Conservation (phyloP, 352 stramenopile species). For the Pythium aquatile region DNA sequence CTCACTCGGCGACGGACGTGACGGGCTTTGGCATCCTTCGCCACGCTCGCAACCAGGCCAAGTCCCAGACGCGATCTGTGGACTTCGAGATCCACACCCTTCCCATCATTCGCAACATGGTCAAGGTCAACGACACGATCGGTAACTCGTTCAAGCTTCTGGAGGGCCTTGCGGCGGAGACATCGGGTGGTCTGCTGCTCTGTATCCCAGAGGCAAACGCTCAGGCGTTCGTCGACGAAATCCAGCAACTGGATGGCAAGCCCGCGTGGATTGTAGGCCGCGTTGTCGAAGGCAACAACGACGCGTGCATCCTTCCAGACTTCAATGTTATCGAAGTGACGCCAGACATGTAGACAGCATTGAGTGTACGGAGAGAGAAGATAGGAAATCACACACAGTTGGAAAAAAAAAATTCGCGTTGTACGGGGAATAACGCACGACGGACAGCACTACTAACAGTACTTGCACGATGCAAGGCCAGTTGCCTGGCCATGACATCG, state of each 20-base stretch:
- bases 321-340: slow-evolving; percentile 59
- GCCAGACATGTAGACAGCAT: slow-evolving; percentile 30
- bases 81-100: slow-evolving; percentile 93
- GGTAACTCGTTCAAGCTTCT: slow-evolving; percentile 93
- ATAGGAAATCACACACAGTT: no score
- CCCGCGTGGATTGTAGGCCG: slow-evolving; percentile 92
- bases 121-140: slow-evolving; percentile 83
- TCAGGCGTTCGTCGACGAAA: slow-evolving; percentile 83
- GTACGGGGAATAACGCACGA: not conserved
- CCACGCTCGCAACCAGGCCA: slow-evolving; percentile 92
- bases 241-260: slow-evolving; percentile 86
- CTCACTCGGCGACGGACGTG: slow-evolving; percentile 93
- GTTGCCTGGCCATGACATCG: not conserved
- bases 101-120: slow-evolving; percentile 90
- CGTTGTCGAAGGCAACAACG: slow-evolving; percentile 74
- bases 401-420: not conserved
- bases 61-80: slow-evolving; percentile 88
- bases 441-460: not conserved
- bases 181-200: slow-evolving; percentile 92
- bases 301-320: slow-evolving; percentile 55
- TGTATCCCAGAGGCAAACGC: slow-evolving; percentile 86
- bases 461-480: not conserved
- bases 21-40: slow-evolving; percentile 95
- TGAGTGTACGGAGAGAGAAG: no score
- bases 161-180: slow-evolving; percentile 92